These are phyloP conservation scores for Laetiporus sulphureus DNA, from an alignment of 1,284 basidiomycete genomes.

Conservation along the genomic window DNA sequence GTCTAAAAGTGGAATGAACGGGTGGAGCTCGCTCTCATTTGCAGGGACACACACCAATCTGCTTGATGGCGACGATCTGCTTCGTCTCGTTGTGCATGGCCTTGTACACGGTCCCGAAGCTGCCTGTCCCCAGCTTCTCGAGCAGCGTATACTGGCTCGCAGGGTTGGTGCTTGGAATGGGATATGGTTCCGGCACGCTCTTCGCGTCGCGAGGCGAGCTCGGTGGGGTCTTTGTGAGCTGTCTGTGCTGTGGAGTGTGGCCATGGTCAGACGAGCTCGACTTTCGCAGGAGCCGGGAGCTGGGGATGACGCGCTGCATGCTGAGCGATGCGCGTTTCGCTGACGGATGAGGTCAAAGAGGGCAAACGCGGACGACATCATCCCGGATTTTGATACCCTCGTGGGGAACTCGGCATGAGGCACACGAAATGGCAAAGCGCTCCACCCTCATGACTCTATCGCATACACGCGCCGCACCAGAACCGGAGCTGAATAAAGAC, in stretches of 20 bases:
- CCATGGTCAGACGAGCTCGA: constrained; percentile 21
- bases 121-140: constrained; percentile 96
- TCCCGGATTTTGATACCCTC: neutral
- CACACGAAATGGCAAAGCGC: constrained; percentile 8
- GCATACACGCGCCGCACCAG: constrained; percentile 6
- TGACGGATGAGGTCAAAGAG: too few species aligned
- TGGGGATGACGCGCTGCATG: constrained; percentile 17
- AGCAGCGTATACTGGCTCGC: constrained; percentile 87
- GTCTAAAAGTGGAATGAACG: constrained; percentile 41
- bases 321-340: constrained; percentile 8
- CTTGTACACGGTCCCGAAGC: constrained; percentile 96
- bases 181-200: constrained; percentile 50
- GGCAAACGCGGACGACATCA: constrained; percentile 7
- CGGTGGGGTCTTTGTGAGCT: constrained; percentile 39
- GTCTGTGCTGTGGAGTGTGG: constrained; percentile 33
- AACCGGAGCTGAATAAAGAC: constrained; percentile 5
- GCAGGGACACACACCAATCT: constrained; percentile 65
- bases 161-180: constrained; percentile 70
- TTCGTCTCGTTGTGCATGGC: constrained; percentile 91
- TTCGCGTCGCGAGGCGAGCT: constrained; percentile 40
- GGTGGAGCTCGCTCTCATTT: too few species aligned
- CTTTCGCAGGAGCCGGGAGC: constrained; percentile 24
- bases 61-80: constrained; percentile 96
- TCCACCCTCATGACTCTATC: constrained; percentile 15
- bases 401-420: constrained; percentile 13